A percentile compares a stretch with the other conserved stretches of the same genome.
Conservation (phyloP, 1,139 yeast species). For the Hanseniaspora gamundiae region DNA sequence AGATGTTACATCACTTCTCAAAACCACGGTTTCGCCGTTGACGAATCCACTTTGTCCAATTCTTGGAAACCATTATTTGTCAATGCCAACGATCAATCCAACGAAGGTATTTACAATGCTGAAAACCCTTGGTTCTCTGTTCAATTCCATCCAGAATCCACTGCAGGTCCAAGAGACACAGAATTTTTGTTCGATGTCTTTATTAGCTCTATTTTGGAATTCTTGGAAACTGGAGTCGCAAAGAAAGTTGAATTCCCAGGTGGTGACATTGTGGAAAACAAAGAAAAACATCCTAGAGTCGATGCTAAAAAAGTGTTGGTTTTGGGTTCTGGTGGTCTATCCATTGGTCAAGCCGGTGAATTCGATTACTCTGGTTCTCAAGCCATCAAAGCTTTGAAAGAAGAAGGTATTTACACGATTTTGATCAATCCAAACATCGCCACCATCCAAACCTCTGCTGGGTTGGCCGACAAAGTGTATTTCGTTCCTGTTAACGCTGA, state of each 20-base stretch:
- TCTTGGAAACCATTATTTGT: constrained; percentile 88
- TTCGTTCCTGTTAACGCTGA: constrained; percentile 95
- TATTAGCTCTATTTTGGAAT: constrained; percentile 66
- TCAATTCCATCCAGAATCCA: constrained; percentile 98
- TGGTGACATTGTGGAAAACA: constrained; percentile 62
- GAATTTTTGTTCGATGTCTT: constrained; percentile 94
- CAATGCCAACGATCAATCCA: constrained; percentile 93
- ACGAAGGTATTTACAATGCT: constrained; percentile 94
- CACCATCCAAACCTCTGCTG: constrained; percentile 95
- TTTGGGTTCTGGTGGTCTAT: constrained; percentile 96
- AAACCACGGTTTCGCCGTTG: constrained; percentile 98
- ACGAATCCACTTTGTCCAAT: constrained; percentile 51
- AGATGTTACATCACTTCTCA: constrained; percentile 98
- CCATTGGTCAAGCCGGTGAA: constrained; percentile 99
- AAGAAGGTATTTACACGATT: constrained; percentile 92
- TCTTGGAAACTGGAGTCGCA: constrained; percentile 40
- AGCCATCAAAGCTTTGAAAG: constrained; percentile 88
- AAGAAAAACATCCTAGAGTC: constrained; percentile 61
- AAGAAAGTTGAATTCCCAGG: constrained; percentile 87
- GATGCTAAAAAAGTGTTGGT: constrained; percentile 89
- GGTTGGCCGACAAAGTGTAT: constrained; percentile 94
- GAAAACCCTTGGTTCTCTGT: constrained; percentile 91
- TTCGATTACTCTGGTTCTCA: constrained; percentile 97
- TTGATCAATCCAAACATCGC: constrained; percentile 97
- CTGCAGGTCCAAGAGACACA: constrained; percentile 99